phyloP scores from a whole-genome alignment of 495 filamentous ascomycete genomes.

The Aspergillus sclerotiicarbonarius region DNA sequence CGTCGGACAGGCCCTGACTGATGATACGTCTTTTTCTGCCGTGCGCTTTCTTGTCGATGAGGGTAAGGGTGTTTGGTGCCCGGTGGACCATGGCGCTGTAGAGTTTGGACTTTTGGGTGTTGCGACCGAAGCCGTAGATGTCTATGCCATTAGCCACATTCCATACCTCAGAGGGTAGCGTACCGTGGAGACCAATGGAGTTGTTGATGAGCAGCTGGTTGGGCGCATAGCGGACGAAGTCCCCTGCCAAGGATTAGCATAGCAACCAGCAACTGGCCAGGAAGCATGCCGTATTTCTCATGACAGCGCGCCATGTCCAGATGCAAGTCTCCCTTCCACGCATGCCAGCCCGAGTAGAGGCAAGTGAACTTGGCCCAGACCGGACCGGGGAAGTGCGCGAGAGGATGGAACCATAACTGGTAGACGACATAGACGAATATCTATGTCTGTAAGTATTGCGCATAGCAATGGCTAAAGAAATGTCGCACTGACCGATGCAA shows the following conservation, averaged over 20 bases:
- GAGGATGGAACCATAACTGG: slow-evolving; percentile 29
- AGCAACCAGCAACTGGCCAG: too few species aligned
- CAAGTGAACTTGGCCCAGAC: slow-evolving; percentile 30
- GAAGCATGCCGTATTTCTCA: slow-evolving; percentile 47
- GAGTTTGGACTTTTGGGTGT: slow-evolving; percentile 33
- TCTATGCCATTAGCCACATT: neutral
- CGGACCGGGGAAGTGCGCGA: slow-evolving; percentile 42
- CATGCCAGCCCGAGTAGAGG: slow-evolving; percentile 31
- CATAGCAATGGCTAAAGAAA: neutral
- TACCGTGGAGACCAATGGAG: neutral
- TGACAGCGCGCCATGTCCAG: slow-evolving; percentile 27
- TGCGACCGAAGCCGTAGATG: slow-evolving; percentile 33
- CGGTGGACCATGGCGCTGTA: slow-evolving; percentile 36
- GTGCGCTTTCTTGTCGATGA: slow-evolving; percentile 36
- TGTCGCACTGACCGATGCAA: neutral
- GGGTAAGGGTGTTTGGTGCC: slow-evolving; percentile 36
- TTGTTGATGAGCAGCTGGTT: neutral
- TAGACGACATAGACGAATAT: neutral
- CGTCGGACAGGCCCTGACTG: slow-evolving; percentile 6
- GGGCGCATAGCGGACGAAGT: slow-evolving; percentile 6
- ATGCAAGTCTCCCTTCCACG: slow-evolving; percentile 29
- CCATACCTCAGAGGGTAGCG: neutral
- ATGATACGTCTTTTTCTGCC: slow-evolving; percentile 13
- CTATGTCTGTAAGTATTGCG: neutral
- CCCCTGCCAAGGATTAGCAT: too few species aligned